A percentile compares a stretch with the other conserved stretches of the same genome.
phyloP scores from a whole-genome alignment of 345 rosid species.

The Toxicodendron radicans region DNA sequence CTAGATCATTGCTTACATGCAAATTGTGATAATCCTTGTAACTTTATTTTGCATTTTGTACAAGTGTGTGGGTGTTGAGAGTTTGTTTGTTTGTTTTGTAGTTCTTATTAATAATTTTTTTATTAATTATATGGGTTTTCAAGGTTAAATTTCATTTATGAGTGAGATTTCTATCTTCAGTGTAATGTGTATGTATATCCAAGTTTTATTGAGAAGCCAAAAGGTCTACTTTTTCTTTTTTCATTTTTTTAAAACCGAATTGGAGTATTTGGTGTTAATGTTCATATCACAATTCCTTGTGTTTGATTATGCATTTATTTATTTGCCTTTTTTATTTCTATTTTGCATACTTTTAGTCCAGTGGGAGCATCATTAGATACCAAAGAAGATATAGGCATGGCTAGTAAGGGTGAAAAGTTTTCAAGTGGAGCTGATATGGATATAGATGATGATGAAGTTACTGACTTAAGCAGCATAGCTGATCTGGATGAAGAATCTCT shows the following conservation, averaged over 20 bases:
- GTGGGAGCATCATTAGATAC: conserved; percentile 32
- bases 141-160: no score
- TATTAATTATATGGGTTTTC: no score
- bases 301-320: background rate
- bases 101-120: no score
- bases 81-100: background rate
- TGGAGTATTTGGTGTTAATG: background rate
- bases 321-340: background rate
- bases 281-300: background rate
- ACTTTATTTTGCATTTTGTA: background rate
- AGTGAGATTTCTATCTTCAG: no score
- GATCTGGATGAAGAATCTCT: conserved; percentile 54
- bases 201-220: no score
- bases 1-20: background rate
- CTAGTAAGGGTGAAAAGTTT: conserved; percentile 25
- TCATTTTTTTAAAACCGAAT: background rate
- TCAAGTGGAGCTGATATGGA: conserved; percentile 26
- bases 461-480: conserved; percentile 23
- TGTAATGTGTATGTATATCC: no score
- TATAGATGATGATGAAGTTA: conserved; percentile 35
- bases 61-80: background rate
- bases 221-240: background rate
- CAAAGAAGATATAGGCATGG: conserved; percentile 19
- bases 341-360: conserved; percentile 24
- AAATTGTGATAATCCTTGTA: background rate